These are phyloP conservation scores for Leccinum broughii DNA, from an alignment of 768 basidiomycete genomes.

Conservation along the genomic window DNA sequence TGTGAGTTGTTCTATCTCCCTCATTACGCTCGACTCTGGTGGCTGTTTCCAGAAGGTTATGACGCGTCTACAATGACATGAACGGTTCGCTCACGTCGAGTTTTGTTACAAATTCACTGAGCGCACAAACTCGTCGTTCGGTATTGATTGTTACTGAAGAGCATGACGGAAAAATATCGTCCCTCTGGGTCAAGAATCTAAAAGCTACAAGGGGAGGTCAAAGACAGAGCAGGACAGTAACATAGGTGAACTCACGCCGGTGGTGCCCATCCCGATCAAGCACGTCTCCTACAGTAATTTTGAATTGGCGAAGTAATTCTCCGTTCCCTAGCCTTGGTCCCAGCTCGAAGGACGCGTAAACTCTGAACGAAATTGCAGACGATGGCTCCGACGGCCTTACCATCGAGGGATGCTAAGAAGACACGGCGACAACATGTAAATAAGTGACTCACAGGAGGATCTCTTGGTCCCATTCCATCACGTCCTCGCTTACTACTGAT, in stretches of 20 bases:
- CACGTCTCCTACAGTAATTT: not conserved
- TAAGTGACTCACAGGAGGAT: not conserved
- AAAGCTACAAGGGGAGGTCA: not conserved
- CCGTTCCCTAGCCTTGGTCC: not conserved
- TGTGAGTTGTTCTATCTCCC: not conserved
- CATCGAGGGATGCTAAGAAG: not conserved
- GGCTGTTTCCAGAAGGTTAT: not conserved
- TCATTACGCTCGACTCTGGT: not conserved
- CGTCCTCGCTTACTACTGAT: not conserved
- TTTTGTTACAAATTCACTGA: not conserved
- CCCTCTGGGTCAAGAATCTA: not conserved
- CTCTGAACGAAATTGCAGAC: not conserved
- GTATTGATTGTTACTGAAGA: not conserved
- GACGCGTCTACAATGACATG: not conserved
- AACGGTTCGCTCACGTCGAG: not conserved
- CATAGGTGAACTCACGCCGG: not conserved
- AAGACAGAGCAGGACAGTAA: not conserved
- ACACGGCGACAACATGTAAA: not conserved
- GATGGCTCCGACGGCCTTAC: not conserved
- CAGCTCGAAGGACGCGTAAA: not conserved
- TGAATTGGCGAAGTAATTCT: not conserved
- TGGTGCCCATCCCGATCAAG: not conserved
- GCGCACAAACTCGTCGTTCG: not conserved
- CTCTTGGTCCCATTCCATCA: not conserved
- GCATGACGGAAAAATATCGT: not conserved